phyloP scores from a whole-genome alignment of 129 eudicot genomes.

The Logfia minima region DNA sequence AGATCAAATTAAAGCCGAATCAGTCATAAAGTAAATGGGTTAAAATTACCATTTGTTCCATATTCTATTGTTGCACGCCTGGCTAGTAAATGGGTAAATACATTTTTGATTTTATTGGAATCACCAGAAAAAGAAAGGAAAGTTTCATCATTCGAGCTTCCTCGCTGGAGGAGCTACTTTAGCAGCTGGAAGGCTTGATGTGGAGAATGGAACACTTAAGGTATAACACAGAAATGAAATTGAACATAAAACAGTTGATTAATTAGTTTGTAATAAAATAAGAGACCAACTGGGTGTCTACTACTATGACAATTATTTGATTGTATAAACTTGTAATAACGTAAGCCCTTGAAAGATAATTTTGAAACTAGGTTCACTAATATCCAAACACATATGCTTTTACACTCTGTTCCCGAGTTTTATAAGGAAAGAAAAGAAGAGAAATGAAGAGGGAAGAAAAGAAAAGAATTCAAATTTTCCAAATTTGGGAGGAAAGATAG shows the following conservation, averaged over 20 bases:
- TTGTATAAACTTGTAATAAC: no score
- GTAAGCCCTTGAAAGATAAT: background rate
- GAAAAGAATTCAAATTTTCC: no score
- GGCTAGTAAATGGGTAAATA: background rate
- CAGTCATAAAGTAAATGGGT: background rate
- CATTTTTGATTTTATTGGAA: background rate
- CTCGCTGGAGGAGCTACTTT: slow-evolving; percentile 96
- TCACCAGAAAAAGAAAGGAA: slow-evolving; percentile 85
- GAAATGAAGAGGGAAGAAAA: no score
- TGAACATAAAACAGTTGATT: background rate
- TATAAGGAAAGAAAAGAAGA: no score
- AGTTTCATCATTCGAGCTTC: slow-evolving; percentile 93
- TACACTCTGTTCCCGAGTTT: no score
- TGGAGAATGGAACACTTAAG: slow-evolving; percentile 70
- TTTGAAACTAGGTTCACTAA: background rate
- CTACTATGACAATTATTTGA: no score
- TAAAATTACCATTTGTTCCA: background rate
- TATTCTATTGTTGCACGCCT: background rate
- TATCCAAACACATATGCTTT: background rate
- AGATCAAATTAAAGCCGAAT: background rate
- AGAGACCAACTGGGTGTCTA: background rate
- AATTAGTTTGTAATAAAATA: background rate
- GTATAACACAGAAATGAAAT: slow-evolving; percentile 14
- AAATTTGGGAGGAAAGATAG: no score
- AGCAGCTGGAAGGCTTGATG: slow-evolving; percentile 93